Percentiles rank a stretch among this genome's conserved stretches.
These are phyloP conservation scores for Penicillium sp. DNA, from an alignment of 2,329 filamentous ascomycete genomes.

Conservation along the genomic window DNA sequence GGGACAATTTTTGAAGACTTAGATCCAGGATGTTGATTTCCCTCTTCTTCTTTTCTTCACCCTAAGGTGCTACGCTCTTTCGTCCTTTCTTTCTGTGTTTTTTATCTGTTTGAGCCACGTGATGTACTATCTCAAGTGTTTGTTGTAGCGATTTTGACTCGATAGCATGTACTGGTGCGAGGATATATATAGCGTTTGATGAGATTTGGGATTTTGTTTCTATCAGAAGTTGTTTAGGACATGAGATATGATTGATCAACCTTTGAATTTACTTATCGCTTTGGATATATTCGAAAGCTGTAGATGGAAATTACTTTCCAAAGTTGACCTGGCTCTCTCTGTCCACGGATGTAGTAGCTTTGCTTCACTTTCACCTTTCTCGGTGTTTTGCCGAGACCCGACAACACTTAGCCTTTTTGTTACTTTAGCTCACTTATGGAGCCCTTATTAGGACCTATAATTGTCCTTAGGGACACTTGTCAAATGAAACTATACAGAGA, in stretches of 20 bases:
- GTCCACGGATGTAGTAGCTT: too few relatives aligned
- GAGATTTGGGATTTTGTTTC: background rate
- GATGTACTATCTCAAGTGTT: background rate
- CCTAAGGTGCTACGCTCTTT: background rate
- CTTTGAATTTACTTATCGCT: background rate
- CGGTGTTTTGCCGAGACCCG: too few relatives aligned
- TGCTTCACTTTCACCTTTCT: too few relatives aligned
- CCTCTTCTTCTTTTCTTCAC: background rate
- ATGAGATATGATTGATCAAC: background rate
- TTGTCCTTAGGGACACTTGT: constrained; percentile 28
- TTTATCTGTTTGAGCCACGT: background rate
- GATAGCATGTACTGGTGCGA: background rate
- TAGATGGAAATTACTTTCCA: too few relatives aligned
- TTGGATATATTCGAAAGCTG: background rate
- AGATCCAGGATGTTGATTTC: background rate
- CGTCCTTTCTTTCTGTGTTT: background rate
- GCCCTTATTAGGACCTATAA: too few relatives aligned
- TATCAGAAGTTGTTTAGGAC: background rate
- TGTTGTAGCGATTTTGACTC: background rate
- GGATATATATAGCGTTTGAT: background rate
- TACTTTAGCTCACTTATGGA: too few relatives aligned
- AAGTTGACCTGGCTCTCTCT: too few relatives aligned
- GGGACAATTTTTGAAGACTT: constrained; percentile 9
- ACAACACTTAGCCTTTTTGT: too few relatives aligned
- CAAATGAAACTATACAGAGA: constrained; percentile 71